A percentile compares a stretch with the other conserved stretches of the same genome.
Evolutionary conservation across 2,329 filamentous ascomycete genomes (phyloP).

Genomic region (Thermothelomyces thermophilus): DNA sequence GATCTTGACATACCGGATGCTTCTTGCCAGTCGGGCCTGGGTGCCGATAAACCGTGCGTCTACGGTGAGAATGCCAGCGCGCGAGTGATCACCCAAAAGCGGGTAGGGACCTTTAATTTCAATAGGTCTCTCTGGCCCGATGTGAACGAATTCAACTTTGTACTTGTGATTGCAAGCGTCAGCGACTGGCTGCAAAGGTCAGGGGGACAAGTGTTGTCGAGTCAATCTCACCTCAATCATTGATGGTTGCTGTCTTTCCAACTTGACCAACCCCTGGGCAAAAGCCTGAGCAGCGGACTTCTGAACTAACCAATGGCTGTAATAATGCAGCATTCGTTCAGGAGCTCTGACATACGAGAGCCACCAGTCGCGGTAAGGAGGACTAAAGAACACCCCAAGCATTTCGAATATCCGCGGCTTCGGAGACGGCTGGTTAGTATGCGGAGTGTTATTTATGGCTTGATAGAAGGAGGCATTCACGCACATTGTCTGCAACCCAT

Average conservation of each 20-base stretch:
- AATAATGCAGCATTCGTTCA: neutral
- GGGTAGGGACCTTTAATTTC: constrained; percentile 23
- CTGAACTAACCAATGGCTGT: constrained; percentile 29
- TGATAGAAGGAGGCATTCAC: no score
- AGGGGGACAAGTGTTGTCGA: neutral
- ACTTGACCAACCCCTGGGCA: constrained; percentile 20
- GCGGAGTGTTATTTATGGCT: no score
- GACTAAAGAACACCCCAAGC: neutral
- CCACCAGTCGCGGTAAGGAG: no score
- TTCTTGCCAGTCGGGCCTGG: constrained; percentile 25
- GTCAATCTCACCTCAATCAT: constrained; percentile 26
- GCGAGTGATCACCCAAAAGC: constrained; percentile 30
- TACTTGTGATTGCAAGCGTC: no score
- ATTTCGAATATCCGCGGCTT: no score
- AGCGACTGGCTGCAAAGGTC: neutral
- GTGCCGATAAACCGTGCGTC: constrained; percentile 29
- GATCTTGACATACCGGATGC: constrained; percentile 26
- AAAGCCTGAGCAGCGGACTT: constrained; percentile 25
- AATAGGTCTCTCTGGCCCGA: no score
- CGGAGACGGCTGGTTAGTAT: no score
- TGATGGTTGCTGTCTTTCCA: constrained; percentile 26
- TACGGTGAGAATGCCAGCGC: constrained; percentile 22
- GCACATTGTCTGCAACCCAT: constrained; percentile 22
- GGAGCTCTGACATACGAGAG: no score
- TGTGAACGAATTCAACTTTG: no score